Evolutionary conservation across 495 filamentous ascomycete genomes (phyloP).

Genomic region (Aspergillus asperescens): DNA sequence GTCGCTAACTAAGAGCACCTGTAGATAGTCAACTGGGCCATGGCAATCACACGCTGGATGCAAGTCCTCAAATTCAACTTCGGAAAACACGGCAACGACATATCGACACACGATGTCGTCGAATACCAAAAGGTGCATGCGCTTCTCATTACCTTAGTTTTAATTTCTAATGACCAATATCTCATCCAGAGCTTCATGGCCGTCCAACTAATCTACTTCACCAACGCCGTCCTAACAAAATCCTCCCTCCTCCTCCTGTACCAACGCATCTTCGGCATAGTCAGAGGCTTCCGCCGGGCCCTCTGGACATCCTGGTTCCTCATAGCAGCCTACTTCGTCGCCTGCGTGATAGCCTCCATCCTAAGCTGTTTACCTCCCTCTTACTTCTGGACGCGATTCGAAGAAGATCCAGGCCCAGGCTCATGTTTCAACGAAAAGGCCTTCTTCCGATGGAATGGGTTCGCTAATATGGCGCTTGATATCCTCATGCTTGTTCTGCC

Average conservation of each 20-base stretch:
- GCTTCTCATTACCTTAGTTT: background rate
- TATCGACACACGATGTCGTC: conserved; percentile 11
- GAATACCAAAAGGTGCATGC: conserved; percentile 23
- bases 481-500: conserved; percentile 42
- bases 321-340: conserved; percentile 36
- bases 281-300: conserved; percentile 31
- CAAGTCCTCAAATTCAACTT: conserved; percentile 17
- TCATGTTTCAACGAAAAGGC: conserved; percentile 36
- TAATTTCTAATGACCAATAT: background rate
- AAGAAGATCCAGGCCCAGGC: conserved; percentile 2
- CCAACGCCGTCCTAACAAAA: conserved; percentile 26
- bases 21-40: conserved; percentile 23
- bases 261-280: conserved; percentile 37
- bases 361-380: conserved; percentile 22
- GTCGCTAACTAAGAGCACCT: no score
- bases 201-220: conserved; percentile 24
- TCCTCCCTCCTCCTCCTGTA: conserved; percentile 39
- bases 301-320: conserved; percentile 31
- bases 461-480: conserved; percentile 44
- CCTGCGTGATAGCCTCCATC: conserved; percentile 17
- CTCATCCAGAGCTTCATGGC: conserved; percentile 22
- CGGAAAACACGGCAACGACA: conserved; percentile 14
- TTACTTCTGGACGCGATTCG: conserved; percentile 21
- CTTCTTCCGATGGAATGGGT: conserved; percentile 43
- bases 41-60: conserved; percentile 20